Evolutionary conservation across 2,329 filamentous ascomycete genomes (phyloP), one percentile per base, ranked within the genome.

Genomic region (Pseudopyricularia javanii): DNA sequence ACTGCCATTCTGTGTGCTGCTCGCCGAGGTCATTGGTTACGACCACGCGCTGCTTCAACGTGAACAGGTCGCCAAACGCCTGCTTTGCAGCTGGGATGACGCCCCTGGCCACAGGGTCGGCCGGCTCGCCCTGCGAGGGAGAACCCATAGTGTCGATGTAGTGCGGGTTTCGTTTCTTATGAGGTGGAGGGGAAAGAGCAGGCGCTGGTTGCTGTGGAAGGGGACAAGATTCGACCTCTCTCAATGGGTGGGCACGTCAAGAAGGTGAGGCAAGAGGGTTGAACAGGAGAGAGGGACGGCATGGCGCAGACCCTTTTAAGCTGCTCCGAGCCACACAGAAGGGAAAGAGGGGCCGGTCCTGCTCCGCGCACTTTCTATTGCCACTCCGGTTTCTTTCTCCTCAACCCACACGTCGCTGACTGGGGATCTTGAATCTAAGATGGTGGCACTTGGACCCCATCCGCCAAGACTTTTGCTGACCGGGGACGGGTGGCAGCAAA

Each of bases 11-110:
- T 30, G 78, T 79, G 49, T 71, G 72, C 15, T 78, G 26, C 76
- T 65, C 51, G 73, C 72, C 47, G 70, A 63, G 71, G 81, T 76
- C 2, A 75, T 85, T 85, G 53, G 70, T 76, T 54, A 86, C 73
- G 37, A 85, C 78, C 11, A 87, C 81, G 55, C 86, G 78, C 68
- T 88, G 83, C 66, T 85, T 83, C 84, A 85, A 90, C 59, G 73
- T 75, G 58, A 64, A 64, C 6, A 64, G 57, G 54, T 65, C 63
- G 32, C 54, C 53, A 53, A 58, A 59, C 33, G 58, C 59, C 53
- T 65, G 63, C 17, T 53, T 55, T 3, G 62, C 62, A 15, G 61
- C 61, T 7, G 61, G 55, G n/a, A 60, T 22, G 50, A 80, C 74
- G 43, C 85, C 86, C 66, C 79, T 80, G 33, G 82, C 82, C 54